phyloP scores from a whole-genome alignment of 768 basidiomycete species.

The Pulveroboletus sp. region DNA sequence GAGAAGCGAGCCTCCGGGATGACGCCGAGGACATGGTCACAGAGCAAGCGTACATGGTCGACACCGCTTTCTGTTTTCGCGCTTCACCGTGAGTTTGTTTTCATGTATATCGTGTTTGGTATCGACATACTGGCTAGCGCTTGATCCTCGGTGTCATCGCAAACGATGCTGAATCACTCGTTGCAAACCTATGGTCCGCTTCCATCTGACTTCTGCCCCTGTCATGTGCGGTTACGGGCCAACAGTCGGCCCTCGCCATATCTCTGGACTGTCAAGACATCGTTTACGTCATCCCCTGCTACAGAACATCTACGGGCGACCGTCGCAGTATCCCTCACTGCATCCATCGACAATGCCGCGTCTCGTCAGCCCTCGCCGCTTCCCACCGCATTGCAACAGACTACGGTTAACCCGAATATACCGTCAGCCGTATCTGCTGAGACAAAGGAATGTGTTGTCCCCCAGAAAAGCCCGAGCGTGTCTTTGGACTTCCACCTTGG shows the following conservation, averaged over 20 bases:
- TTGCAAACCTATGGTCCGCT: too few relatives aligned
- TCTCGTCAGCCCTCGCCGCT: slow-evolving; percentile 17
- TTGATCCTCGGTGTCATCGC: too few relatives aligned
- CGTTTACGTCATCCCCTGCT: slow-evolving; percentile 34
- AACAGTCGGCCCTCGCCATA: slow-evolving; percentile 72
- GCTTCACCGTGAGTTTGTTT: too few relatives aligned
- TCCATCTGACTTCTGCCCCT: slow-evolving; percentile 49
- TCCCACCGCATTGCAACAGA: slow-evolving; percentile 35
- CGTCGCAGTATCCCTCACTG: slow-evolving; percentile 14
- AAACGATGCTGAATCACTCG: too few relatives aligned
- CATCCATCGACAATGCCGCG: slow-evolving; percentile 11
- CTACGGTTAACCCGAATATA: slow-evolving; percentile 41
- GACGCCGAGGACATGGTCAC: too few relatives aligned
- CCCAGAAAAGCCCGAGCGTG: slow-evolving; percentile 27
- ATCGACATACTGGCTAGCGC: too few relatives aligned
- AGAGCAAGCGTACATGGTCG: too few relatives aligned
- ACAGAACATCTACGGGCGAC: slow-evolving; percentile 35
- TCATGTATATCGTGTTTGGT: too few relatives aligned
- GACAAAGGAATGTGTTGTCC: slow-evolving; percentile 32
- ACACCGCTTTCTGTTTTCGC: too few relatives aligned
- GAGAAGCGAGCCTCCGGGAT: too few relatives aligned
- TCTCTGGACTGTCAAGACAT: slow-evolving; percentile 47
- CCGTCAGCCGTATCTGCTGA: slow-evolving; percentile 20
- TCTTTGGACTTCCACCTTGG: slow-evolving; percentile 31
- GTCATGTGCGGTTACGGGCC: slow-evolving; percentile 58